Conservation (phyloP, 2,329 filamentous ascomycete genomes). For the Epichloe glyceriae region DNA sequence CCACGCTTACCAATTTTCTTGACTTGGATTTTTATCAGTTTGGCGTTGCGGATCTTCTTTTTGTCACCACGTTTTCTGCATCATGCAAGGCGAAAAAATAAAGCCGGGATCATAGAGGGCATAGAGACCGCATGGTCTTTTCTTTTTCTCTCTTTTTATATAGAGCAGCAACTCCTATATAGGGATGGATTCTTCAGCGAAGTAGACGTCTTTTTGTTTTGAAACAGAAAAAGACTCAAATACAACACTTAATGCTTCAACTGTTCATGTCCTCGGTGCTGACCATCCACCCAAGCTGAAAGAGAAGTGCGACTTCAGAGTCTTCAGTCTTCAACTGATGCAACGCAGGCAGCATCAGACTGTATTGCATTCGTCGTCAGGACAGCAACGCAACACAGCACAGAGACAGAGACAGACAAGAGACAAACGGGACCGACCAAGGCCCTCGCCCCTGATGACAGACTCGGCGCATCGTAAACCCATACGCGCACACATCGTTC, state of each 20-base stretch:
- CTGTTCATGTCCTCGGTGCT: no score
- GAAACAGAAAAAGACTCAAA: not conserved
- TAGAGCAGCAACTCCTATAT: not conserved
- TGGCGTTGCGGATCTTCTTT: constrained; percentile 1
- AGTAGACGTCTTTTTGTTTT: not conserved
- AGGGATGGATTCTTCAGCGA: not conserved
- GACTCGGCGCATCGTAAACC: no score
- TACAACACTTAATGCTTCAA: not conserved
- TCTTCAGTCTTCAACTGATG: no score
- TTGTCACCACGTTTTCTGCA: not conserved
- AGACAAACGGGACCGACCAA: no score
- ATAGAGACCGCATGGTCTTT: constrained; percentile 2
- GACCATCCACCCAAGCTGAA: no score
- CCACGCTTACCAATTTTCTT: not conserved
- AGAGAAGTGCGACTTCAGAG: no score
- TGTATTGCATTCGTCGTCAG: no score
- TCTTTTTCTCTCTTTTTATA: not conserved
- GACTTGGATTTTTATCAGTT: not conserved
- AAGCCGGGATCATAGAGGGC: not conserved
- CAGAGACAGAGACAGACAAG: no score
- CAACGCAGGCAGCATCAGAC: no score
- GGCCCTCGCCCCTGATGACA: no score
- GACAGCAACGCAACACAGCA: no score
- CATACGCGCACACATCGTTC: no score
- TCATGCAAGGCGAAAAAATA: not conserved